Evolutionary conservation across 257 asterid species (phyloP).

Genomic region (Anisodus acutangulus): DNA sequence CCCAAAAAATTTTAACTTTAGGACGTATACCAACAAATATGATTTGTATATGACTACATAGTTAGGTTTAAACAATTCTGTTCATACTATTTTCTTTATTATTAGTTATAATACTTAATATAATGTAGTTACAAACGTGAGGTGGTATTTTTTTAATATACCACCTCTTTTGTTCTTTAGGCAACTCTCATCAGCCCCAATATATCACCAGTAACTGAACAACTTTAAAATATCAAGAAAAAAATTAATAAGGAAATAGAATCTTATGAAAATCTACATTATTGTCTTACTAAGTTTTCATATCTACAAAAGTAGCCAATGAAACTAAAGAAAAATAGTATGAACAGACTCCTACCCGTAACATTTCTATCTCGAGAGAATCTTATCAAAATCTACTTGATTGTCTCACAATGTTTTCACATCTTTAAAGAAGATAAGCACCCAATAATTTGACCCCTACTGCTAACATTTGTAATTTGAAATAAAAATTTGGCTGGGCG

Average conservation of each 20-base stretch:
- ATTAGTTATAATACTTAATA: too few relatives aligned
- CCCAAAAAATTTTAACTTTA: too few relatives aligned
- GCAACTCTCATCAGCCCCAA: neutral
- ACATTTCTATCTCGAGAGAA: neutral
- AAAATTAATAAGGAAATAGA: neutral
- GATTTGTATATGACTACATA: too few relatives aligned
- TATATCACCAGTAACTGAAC: neutral
- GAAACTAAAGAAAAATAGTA: neutral
- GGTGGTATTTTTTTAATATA: neutral
- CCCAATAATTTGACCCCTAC: neutral
- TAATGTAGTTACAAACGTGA: too few relatives aligned
- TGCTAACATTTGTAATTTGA: neutral
- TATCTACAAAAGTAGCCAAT: neutral
- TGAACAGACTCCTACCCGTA: neutral
- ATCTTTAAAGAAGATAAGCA: neutral
- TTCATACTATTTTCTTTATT: neutral
- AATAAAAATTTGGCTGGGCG: too few relatives aligned
- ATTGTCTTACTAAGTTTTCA: neutral
- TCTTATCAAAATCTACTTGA: neutral
- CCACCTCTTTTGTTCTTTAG: neutral
- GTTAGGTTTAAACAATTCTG: neutral
- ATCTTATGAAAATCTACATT: conserved; percentile 15
- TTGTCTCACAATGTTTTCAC: neutral
- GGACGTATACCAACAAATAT: too few relatives aligned
- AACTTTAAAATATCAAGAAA: neutral